Conservation (phyloP, 116 monocot species). For the Iris pallida region DNA sequence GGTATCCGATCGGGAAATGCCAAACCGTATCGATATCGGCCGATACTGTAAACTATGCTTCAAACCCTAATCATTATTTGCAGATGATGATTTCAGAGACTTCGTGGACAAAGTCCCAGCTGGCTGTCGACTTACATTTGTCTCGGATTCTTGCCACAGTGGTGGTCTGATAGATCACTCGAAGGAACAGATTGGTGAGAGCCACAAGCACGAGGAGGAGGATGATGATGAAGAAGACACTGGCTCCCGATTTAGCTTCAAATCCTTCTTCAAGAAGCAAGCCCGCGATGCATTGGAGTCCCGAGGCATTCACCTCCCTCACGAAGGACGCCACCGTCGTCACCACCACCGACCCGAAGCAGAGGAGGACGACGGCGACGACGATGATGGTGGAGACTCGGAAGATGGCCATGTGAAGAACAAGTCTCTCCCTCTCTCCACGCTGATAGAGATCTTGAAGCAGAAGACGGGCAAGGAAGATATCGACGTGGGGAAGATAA, state of each 20-base stretch:
- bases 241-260: constrained; percentile 42
- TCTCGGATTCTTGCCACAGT: constrained; percentile 98
- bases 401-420: constrained; percentile 14
- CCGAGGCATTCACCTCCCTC: constrained; percentile 44
- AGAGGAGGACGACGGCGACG: constrained; percentile 7
- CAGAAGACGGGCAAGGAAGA: constrained; percentile 56
- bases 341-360: constrained; percentile 15
- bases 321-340: constrained; percentile 12
- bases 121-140: constrained; percentile 73
- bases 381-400: constrained; percentile 16
- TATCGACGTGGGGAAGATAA: constrained; percentile 39
- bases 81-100: constrained; percentile 85
- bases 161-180: constrained; percentile 79
- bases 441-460: constrained; percentile 74
- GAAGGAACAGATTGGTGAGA: constrained; percentile 97
- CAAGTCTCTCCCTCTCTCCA: constrained; percentile 76
- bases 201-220: constrained; percentile 32
- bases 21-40: no score
- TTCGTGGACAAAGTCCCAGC: constrained; percentile 65
- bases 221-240: constrained; percentile 14
- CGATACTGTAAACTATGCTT: no score
- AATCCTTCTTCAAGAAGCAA: constrained; percentile 39
- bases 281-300: constrained; percentile 35
- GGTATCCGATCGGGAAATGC: no score
- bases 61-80: no score